Evolutionary conservation across 306 rosid genomes (phyloP).

Genomic region (Argentina anserina): DNA sequence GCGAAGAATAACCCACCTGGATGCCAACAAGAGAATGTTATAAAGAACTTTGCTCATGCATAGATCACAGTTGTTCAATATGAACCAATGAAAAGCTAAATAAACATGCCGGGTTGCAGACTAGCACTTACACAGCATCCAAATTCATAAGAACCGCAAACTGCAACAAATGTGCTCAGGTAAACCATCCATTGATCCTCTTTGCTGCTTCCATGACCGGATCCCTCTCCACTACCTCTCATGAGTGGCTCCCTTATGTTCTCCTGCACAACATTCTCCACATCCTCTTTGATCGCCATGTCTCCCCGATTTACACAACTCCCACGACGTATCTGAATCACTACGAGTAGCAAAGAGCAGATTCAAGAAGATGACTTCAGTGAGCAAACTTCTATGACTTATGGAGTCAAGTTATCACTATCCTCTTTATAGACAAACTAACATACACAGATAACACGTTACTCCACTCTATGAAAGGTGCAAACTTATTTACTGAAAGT

Average conservation of each 20-base stretch:
- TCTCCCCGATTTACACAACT: constrained; percentile 11
- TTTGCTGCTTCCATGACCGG: constrained; percentile 21
- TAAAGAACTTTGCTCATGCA: not conserved
- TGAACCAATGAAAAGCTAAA: not conserved
- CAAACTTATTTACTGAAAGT: not conserved
- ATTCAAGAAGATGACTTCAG: constrained; percentile 4
- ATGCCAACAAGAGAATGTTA: constrained; percentile 18
- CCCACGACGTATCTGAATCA: not conserved
- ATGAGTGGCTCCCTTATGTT: constrained; percentile 45
- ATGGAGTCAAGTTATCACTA: constrained; percentile 3
- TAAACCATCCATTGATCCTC: constrained; percentile 86
- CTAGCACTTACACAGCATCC: constrained; percentile 69
- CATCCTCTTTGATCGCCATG: constrained; percentile 57
- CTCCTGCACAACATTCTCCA: constrained; percentile 32
- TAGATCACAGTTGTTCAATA: not conserved
- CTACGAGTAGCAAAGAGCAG: not conserved
- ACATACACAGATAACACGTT: not conserved
- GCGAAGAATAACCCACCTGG: constrained; percentile 94
- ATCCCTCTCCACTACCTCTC: constrained; percentile 22
- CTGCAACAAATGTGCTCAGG: constrained; percentile 69
- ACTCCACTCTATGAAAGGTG: not conserved
- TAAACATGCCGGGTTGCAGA: not conserved
- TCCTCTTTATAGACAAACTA: not conserved
- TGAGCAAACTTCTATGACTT: constrained; percentile 11
- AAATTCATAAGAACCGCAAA: constrained; percentile 82